Percentiles rank a stretch among this genome's conserved stretches.
These are phyloP conservation scores for Penicillium corylophilum DNA, from an alignment of 2,329 filamentous ascomycete species.

Conservation along the genomic window DNA sequence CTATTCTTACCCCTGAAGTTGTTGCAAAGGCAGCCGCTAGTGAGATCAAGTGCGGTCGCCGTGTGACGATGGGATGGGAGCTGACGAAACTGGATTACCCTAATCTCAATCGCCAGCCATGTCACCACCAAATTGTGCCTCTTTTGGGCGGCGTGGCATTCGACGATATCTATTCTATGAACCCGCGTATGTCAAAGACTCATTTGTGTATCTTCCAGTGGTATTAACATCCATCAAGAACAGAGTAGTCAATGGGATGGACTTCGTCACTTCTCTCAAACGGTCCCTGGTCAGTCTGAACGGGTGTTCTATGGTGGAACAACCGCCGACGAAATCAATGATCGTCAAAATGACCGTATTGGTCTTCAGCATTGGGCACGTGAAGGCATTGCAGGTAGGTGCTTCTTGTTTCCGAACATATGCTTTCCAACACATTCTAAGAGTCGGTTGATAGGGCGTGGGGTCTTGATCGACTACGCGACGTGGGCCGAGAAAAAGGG, in stretches of 20 bases:
- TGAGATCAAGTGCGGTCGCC: constrained; percentile 53
- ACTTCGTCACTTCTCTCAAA: constrained; percentile 50
- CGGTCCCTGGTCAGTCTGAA: constrained; percentile 35
- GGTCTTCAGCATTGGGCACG: constrained; percentile 51
- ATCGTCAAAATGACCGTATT: constrained; percentile 46
- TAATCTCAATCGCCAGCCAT: constrained; percentile 53
- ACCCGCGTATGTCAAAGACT: constrained; percentile 41
- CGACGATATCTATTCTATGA: constrained; percentile 53
- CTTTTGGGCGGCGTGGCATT: constrained; percentile 50
- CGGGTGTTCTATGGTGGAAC: constrained; percentile 53
- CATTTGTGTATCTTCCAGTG: background rate
- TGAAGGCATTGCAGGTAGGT: constrained; percentile 46
- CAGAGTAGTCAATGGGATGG: constrained; percentile 56
- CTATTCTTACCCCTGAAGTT: constrained; percentile 53
- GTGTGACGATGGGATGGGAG: constrained; percentile 57
- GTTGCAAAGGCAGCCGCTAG: constrained; percentile 51
- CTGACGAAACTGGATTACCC: constrained; percentile 57
- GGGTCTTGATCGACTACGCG: constrained; percentile 53
- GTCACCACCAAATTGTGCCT: constrained; percentile 52
- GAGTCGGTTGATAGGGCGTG: constrained; percentile 41
- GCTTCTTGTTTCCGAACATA: background rate
- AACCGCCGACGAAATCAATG: constrained; percentile 47
- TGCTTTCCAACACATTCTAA: background rate
- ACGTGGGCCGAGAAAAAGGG: constrained; percentile 45
- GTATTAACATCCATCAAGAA: constrained; percentile 26